Conservation (phyloP, 1,284 basidiomycete species). For the Neonothopanus nambi region DNA sequence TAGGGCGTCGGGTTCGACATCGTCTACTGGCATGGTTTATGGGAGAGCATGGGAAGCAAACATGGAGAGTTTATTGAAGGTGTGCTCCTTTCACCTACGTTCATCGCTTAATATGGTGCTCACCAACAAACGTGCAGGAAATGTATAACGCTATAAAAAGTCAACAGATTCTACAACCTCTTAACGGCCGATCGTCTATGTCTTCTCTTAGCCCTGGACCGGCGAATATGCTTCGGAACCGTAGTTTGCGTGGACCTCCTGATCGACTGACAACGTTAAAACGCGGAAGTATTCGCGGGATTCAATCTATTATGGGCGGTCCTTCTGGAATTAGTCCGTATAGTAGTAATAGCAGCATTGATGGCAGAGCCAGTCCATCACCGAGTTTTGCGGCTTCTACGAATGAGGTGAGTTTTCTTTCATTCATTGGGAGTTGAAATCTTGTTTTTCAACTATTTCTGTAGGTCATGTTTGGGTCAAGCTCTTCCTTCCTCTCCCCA, state of each 20-base stretch:
- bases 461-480: slow-evolving; percentile 48
- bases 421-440: not conserved
- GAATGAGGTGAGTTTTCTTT: slow-evolving; percentile 61
- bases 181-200: slow-evolving; percentile 51
- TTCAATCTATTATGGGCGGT: slow-evolving; percentile 73
- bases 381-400: slow-evolving; percentile 86
- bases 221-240: slow-evolving; percentile 55
- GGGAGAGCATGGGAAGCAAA: slow-evolving; percentile 80
- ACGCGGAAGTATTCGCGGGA: slow-evolving; percentile 85
- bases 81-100: slow-evolving; percentile 30
- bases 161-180: slow-evolving; percentile 88
- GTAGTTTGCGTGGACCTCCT: slow-evolving; percentile 64
- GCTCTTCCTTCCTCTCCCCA: slow-evolving; percentile 68
- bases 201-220: slow-evolving; percentile 54
- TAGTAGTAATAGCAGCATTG: slow-evolving; percentile 78
- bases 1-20: slow-evolving; percentile 40
- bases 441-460: slow-evolving; percentile 4
- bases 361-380: slow-evolving; percentile 86
- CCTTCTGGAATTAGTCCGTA: slow-evolving; percentile 67
- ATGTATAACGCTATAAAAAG: slow-evolving; percentile 92
- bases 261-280: slow-evolving; percentile 81
- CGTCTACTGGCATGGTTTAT: slow-evolving; percentile 42
- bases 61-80: slow-evolving; percentile 85
- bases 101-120: not conserved
- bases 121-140: slow-evolving; percentile 55